A percentile compares a stretch with the other conserved stretches of the same genome.
phyloP scores from a whole-genome alignment of 2,329 filamentous ascomycete species.

The Apiospora koreana region DNA sequence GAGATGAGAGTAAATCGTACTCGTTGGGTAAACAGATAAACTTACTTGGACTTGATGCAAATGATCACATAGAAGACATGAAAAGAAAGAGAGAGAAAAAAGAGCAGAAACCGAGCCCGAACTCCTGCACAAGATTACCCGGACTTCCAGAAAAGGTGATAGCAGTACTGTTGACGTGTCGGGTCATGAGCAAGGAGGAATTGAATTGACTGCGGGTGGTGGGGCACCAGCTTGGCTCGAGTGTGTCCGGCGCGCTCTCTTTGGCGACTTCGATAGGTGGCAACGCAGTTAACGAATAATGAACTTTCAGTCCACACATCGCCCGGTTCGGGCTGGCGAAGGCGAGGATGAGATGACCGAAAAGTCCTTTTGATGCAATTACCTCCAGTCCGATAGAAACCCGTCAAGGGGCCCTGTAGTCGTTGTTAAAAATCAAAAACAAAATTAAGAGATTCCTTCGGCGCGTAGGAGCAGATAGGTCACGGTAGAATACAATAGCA shows the following conservation, averaged over 20 bases:
- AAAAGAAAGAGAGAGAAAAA: neutral
- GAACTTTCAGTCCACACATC: neutral
- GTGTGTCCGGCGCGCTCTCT: neutral
- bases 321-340: neutral
- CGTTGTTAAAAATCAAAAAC: constrained; percentile 5
- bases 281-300: neutral
- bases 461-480: neutral
- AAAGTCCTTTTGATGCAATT: neutral
- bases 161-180: neutral
- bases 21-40: neutral
- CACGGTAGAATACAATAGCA: constrained; percentile 1
- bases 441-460: neutral
- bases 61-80: neutral
- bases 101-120: neutral
- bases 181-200: neutral
- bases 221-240: constrained; percentile 1
- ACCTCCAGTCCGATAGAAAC: neutral
- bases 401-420: constrained; percentile 1
- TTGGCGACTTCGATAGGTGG: neutral
- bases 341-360: neutral
- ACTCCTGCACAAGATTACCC: neutral
- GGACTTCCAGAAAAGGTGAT: neutral
- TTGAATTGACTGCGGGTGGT: neutral
- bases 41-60: neutral
- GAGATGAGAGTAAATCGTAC: neutral